phyloP scores from a whole-genome alignment of 2,329 filamentous ascomycete species.

The Canariomyces notabilis region DNA sequence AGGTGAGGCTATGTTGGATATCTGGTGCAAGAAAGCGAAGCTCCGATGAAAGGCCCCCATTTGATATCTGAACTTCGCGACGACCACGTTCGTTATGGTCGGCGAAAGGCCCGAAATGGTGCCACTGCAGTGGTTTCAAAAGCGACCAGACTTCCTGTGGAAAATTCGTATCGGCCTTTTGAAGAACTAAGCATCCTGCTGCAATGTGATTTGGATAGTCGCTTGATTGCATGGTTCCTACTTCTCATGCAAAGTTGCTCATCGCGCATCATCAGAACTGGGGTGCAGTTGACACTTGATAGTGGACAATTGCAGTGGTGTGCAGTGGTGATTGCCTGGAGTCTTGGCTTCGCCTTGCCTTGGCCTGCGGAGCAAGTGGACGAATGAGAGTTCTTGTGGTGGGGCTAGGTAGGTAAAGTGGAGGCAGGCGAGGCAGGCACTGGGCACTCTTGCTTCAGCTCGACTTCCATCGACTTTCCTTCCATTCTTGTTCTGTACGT shows the following conservation, averaged over 20 bases:
- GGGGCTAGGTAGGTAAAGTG: background rate
- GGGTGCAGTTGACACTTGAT: background rate
- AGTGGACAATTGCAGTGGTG: too few relatives aligned
- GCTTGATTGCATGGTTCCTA: background rate
- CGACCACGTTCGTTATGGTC: background rate
- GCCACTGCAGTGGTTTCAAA: background rate
- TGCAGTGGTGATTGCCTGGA: too few relatives aligned
- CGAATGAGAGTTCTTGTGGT: too few relatives aligned
- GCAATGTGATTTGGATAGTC: constrained; percentile 12
- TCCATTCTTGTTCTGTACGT: too few relatives aligned
- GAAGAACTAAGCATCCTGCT: constrained; percentile 17
- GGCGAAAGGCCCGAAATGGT: background rate
- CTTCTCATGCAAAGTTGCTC: too few relatives aligned
- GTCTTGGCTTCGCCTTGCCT: too few relatives aligned
- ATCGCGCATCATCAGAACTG: background rate
- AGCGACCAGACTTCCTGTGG: constrained; percentile 3
- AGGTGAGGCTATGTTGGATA: constrained; percentile 16
- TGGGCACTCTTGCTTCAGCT: too few relatives aligned
- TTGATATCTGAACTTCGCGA: background rate
- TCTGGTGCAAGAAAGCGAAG: constrained; percentile 2
- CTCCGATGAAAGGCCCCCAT: background rate
- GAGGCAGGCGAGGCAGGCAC: too few relatives aligned
- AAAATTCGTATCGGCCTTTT: constrained; percentile 4
- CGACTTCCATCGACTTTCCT: too few relatives aligned
- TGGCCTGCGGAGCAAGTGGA: too few relatives aligned